Base-by-base conservation (phyloP, 176 grass and related monocot genomes). In the Thinopyrum elongatum region DNA sequence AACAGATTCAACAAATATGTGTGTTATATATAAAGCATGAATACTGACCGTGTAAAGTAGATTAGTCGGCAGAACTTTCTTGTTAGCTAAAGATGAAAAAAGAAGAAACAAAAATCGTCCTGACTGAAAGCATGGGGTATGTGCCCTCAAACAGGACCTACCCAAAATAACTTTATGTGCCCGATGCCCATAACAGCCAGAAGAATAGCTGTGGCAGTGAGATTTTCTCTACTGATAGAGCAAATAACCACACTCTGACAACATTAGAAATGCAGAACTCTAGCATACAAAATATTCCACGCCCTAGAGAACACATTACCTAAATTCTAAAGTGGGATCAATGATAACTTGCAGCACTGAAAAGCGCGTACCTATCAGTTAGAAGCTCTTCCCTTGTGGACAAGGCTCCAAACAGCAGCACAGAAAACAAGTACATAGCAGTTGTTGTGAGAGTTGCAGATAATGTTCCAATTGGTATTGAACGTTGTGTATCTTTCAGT, bases 401-500 rank as follows among this genome's bases (percentile, higher is more conserved):
- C 61, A 96, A 79, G 71, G 97, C 92, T 89, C 94, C 97, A 88
- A 99, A 99, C 39, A 99, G 86, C 31, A 99, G 66, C 57, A 99
- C 97, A 29, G 92, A 94, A 76, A 92, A 86, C 49, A 99, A 82
- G 79, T 99, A 98, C 84, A 98, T 85, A 80, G 90, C 89, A 74
- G 92, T 89, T 81, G 97, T 99, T 27, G 88, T 90, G 76, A 99
- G 88, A 75, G 92, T 95, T 53, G 97, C 97, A 81, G 77, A 86
- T 74, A 99, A 82, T 34, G 97, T 99, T 87, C 97, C 97, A 68
- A 99, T 71, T 59, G 97, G 97, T 89, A 99, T 99, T 69, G 97
- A 99, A 66, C 91, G 91, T 78, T 99, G 97, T 84, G 97, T 99
- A 80, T 99, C 97, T 87, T 95, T 99, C 66, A 99, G 80, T 33